phyloP scores from a whole-genome alignment of 2,329 filamentous ascomycete genomes.

The Daldinia sp. region DNA sequence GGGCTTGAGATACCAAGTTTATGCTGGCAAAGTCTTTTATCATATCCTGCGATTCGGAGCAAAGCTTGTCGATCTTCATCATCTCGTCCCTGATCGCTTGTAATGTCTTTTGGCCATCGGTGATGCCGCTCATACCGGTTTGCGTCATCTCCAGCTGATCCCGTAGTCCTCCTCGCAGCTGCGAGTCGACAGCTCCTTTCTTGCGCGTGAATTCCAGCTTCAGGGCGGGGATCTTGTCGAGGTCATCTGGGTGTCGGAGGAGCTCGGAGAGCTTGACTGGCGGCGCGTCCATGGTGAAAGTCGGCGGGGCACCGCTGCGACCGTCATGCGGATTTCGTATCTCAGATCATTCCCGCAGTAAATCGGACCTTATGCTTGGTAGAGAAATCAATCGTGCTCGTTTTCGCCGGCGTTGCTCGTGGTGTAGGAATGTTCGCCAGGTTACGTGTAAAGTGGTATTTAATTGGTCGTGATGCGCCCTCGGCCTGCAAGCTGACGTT shows the following conservation, averaged over 20 bases:
- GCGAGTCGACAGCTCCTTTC: conserved; percentile 88
- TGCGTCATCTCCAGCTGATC: conserved; percentile 96
- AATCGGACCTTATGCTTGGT: background rate
- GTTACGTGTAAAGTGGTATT: background rate
- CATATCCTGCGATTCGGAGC: conserved; percentile 96
- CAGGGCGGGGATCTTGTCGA: conserved; percentile 91
- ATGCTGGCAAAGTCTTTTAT: conserved; percentile 96
- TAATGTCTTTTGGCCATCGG: conserved; percentile 89
- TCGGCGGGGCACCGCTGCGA: conserved; percentile 40
- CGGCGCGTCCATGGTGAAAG: conserved; percentile 67
- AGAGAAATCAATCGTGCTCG: background rate
- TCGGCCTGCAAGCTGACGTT: background rate
- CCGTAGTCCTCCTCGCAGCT: conserved; percentile 85
- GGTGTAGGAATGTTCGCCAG: background rate
- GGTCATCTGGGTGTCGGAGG: conserved; percentile 92
- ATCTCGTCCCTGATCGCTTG: conserved; percentile 97
- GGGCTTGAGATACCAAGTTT: conserved; percentile 90
- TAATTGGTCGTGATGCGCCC: background rate
- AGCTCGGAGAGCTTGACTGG: conserved; percentile 88
- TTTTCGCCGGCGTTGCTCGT: background rate
- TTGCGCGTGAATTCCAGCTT: conserved; percentile 95
- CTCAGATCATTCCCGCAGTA: conserved; percentile 42
- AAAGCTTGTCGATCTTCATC: conserved; percentile 97
- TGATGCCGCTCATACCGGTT: conserved; percentile 87
- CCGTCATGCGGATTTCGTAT: conserved; percentile 28